Percentiles rank a stretch among this genome's conserved stretches.
These are phyloP conservation scores for Rhynchospora pubera DNA, from an alignment of 176 grass and related monocot genomes.

Conservation along the genomic window DNA sequence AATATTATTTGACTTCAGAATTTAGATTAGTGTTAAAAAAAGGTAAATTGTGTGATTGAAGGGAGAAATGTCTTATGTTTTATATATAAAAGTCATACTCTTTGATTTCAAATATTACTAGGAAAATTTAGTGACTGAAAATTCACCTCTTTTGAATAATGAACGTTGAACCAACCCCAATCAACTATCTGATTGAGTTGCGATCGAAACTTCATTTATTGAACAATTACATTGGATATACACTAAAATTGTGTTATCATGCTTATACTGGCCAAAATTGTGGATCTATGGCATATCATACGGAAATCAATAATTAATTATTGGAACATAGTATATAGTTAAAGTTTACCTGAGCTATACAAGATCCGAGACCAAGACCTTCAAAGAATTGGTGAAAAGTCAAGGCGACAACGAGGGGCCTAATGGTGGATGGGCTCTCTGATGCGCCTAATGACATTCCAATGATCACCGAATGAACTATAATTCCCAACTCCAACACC, in stretches of 20 bases:
- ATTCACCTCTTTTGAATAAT: too few relatives aligned
- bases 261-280: neutral
- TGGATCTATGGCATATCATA: neutral
- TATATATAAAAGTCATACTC: too few relatives aligned
- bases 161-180: too few relatives aligned
- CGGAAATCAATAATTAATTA: neutral
- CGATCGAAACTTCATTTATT: neutral
- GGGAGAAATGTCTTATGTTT: too few relatives aligned
- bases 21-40: too few relatives aligned
- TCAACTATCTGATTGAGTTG: too few relatives aligned
- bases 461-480: conserved; percentile 83
- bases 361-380: conserved; percentile 70
- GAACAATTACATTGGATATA: neutral
- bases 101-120: too few relatives aligned
- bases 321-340: neutral
- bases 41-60: too few relatives aligned
- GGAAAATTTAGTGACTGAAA: too few relatives aligned
- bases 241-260: neutral
- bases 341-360: conserved; percentile 44
- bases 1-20: too few relatives aligned
- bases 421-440: conserved; percentile 34
- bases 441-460: conserved; percentile 61
- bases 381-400: conserved; percentile 84
- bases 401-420: conserved; percentile 46
- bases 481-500: conserved; percentile 65